Percentiles rank a stretch among this genome's conserved stretches.
These are phyloP conservation scores for Pichia sp. DNA, from an alignment of 1,139 yeast species.

Conservation along the genomic window DNA sequence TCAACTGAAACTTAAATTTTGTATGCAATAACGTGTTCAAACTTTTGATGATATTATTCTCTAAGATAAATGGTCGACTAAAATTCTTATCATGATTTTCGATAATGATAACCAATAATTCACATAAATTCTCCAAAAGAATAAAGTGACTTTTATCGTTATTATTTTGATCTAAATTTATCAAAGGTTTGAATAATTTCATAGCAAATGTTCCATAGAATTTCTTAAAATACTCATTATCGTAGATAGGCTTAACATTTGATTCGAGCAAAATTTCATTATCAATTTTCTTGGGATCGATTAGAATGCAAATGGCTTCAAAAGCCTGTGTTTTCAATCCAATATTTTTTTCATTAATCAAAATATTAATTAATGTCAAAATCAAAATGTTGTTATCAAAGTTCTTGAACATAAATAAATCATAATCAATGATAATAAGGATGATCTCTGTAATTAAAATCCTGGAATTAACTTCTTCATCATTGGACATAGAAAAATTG, in stretches of 20 bases:
- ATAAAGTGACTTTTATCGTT: constrained; percentile 1
- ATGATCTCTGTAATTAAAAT: constrained; percentile 77
- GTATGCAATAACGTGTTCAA: constrained; percentile 36
- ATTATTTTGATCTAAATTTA: constrained; percentile 15
- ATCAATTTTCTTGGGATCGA: constrained; percentile 40
- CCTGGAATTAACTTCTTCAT: constrained; percentile 43
- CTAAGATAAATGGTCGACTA: constrained; percentile 55
- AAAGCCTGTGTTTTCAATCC: constrained; percentile 77
- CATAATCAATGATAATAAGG: constrained; percentile 78
- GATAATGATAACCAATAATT: constrained; percentile 57
- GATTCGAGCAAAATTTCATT: not conserved
- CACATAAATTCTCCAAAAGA: constrained; percentile 43
- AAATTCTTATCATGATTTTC: constrained; percentile 49
- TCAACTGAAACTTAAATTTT: constrained; percentile 38
- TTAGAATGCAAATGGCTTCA: constrained; percentile 68
- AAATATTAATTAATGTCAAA: constrained; percentile 49
- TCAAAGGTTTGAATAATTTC: constrained; percentile 43
- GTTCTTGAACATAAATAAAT: constrained; percentile 53
- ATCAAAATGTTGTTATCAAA: constrained; percentile 34
- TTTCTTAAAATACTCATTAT: too few relatives aligned
- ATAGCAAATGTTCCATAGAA: constrained; percentile 21
- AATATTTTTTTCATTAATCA: constrained; percentile 55
- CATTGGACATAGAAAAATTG: constrained; percentile 48
- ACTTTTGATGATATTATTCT: constrained; percentile 37
- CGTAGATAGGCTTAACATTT: not conserved